A percentile compares a stretch with the other conserved stretches of the same genome.
These are phyloP conservation scores for Candida oleophila DNA, from an alignment of 805 yeast genomes.

Conservation along the genomic window DNA sequence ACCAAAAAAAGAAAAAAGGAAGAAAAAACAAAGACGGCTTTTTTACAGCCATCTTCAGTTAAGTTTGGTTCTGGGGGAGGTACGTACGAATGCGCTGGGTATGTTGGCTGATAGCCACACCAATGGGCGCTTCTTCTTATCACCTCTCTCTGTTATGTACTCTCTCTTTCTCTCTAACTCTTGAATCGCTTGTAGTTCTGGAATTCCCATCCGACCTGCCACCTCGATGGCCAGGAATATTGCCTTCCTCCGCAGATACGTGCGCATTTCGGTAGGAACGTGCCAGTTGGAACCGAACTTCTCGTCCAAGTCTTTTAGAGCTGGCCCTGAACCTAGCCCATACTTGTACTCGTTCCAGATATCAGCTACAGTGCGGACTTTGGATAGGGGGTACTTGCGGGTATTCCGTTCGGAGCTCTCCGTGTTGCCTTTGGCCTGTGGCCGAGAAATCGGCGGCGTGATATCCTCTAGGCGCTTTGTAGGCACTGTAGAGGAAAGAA, in stretches of 20 bases:
- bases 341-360: slow-evolving; percentile 58
- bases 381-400: slow-evolving; percentile 19
- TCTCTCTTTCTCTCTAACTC: slow-evolving; percentile 46
- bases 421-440: not conserved
- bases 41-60: not conserved
- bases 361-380: slow-evolving; percentile 39
- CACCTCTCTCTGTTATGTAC: slow-evolving; percentile 37
- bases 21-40: too few species aligned
- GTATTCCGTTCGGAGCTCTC: slow-evolving; percentile 14
- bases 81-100: not conserved
- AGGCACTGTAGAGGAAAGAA: too few species aligned
- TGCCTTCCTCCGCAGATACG: slow-evolving; percentile 52
- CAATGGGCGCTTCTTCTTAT: slow-evolving; percentile 30
- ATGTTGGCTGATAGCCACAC: slow-evolving; percentile 20
- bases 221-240: slow-evolving; percentile 55
- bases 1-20: too few species aligned
- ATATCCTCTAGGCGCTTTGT: too few species aligned
- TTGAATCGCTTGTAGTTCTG: slow-evolving; percentile 42
- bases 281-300: slow-evolving; percentile 57
- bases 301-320: slow-evolving; percentile 47
- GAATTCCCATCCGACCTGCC: slow-evolving; percentile 45
- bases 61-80: not conserved
- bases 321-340: slow-evolving; percentile 52
- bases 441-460: too few species aligned
- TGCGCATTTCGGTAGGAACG: slow-evolving; percentile 51